phyloP scores from a whole-genome alignment of 495 filamentous ascomycete genomes.

The Elaphomyces granulatus region DNA sequence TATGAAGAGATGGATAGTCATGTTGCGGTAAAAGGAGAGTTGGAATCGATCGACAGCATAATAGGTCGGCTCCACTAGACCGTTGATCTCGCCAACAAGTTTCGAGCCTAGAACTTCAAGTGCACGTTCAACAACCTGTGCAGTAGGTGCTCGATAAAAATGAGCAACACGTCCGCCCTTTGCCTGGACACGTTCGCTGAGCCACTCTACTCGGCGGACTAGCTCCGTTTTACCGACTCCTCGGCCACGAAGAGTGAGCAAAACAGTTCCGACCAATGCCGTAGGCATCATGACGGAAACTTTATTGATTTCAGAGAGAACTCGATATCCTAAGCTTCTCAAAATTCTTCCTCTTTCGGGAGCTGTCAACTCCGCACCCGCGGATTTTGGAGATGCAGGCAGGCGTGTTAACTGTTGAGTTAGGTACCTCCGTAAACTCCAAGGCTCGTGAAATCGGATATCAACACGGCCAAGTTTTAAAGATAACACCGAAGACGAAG shows the following conservation, averaged over 20 bases:
- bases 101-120: constrained; percentile 82
- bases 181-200: constrained; percentile 62
- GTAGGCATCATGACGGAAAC: constrained; percentile 98
- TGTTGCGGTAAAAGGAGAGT: constrained; percentile 93
- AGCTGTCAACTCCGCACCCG: constrained; percentile 27
- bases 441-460: constrained; percentile 89
- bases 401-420: constrained; percentile 49
- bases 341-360: constrained; percentile 49
- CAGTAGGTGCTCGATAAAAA: constrained; percentile 66
- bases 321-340: constrained; percentile 74
- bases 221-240: constrained; percentile 82
- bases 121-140: constrained; percentile 73
- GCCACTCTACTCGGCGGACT: constrained; percentile 78
- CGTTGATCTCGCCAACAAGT: constrained; percentile 65
- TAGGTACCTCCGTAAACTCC: constrained; percentile 73
- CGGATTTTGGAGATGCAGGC: constrained; percentile 16
- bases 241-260: constrained; percentile 80
- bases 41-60: constrained; percentile 94
- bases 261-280: constrained; percentile 81
- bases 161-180: constrained; percentile 88
- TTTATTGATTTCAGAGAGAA: constrained; percentile 84
- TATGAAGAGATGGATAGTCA: constrained; percentile 97
- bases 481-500: constrained; percentile 75
- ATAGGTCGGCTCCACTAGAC: constrained; percentile 74
- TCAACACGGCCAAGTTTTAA: constrained; percentile 84